Evolutionary conservation across 148 eudicot species (phyloP).

Genomic region (Drosera capensis): DNA sequence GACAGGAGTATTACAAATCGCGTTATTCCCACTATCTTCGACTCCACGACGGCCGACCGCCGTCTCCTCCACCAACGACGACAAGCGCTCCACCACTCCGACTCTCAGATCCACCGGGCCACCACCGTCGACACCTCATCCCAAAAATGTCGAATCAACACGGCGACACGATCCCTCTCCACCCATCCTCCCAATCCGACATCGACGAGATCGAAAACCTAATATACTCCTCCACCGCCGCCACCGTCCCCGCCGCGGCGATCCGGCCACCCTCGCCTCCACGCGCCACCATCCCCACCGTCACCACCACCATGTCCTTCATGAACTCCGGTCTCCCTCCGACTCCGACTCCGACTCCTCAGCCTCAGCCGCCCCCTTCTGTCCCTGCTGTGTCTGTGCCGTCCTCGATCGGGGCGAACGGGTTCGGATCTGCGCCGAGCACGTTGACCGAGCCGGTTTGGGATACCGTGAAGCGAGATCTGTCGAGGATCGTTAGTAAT

Average conservation of each 20-base stretch:
- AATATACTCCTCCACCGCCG: conserved; percentile 36
- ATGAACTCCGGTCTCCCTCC: conserved; percentile 28
- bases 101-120: no score
- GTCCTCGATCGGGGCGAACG: conserved; percentile 14
- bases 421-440: conserved; percentile 52
- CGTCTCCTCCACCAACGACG: no score
- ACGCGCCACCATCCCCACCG: conserved; percentile 46
- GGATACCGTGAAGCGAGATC: conserved; percentile 89
- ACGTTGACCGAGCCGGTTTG: conserved; percentile 91
- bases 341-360: background rate
- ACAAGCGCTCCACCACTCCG: no score
- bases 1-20: no score
- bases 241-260: conserved; percentile 55
- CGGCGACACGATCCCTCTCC: conserved; percentile 44
- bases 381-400: conserved; percentile 2
- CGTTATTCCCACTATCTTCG: no score
- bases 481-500: conserved; percentile 72
- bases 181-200: conserved; percentile 72
- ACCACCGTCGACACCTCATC: background rate
- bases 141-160: conserved; percentile 6
- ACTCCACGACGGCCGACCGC: no score
- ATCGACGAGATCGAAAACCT: conserved; percentile 94
- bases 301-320: conserved; percentile 35
- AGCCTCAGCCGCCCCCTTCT: conserved; percentile 6
- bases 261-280: conserved; percentile 44